These are phyloP conservation scores for Rhizopus stolonifer DNA, from an alignment of 371 early-diverging fungal species.

Conservation along the genomic window DNA sequence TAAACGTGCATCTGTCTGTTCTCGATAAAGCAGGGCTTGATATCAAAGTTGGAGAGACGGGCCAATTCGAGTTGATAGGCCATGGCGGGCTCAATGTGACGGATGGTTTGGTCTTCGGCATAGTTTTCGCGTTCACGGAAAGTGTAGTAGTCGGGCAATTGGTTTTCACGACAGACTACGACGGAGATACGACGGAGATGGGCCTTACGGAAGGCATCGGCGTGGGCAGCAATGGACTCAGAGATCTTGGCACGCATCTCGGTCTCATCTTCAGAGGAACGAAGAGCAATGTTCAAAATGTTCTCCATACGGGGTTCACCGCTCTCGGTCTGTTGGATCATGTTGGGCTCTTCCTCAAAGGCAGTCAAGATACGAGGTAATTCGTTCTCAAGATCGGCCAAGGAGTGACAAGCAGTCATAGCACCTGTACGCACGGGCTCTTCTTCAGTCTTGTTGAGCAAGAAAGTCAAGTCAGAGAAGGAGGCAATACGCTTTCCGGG, in stretches of 20 bases:
- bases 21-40: conserved; percentile 91
- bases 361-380: conserved; percentile 56
- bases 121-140: conserved; percentile 90
- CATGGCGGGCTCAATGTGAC: conserved; percentile 97
- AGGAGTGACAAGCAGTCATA: conserved; percentile 60
- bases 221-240: conserved; percentile 54
- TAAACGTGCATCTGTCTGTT: conserved; percentile 95
- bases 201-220: conserved; percentile 66
- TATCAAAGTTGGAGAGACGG: conserved; percentile 91
- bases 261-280: conserved; percentile 63
- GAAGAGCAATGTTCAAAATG: conserved; percentile 80
- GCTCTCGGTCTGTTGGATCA: conserved; percentile 22
- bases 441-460: conserved; percentile 64
- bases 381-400: conserved; percentile 52
- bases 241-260: conserved; percentile 63
- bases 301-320: conserved; percentile 58
- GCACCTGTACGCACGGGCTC: conserved; percentile 71
- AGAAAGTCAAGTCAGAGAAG: conserved; percentile 69
- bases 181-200: conserved; percentile 91
- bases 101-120: conserved; percentile 90
- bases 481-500: conserved; percentile 73
- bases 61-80: conserved; percentile 95
- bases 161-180: conserved; percentile 78
- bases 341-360: conserved; percentile 50
- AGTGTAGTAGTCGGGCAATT: conserved; percentile 92